A percentile compares a stretch with the other conserved stretches of the same genome.
These are phyloP conservation scores for Amesomyces nigricolor DNA, from an alignment of 2,329 filamentous ascomycete genomes.

Conservation along the genomic window DNA sequence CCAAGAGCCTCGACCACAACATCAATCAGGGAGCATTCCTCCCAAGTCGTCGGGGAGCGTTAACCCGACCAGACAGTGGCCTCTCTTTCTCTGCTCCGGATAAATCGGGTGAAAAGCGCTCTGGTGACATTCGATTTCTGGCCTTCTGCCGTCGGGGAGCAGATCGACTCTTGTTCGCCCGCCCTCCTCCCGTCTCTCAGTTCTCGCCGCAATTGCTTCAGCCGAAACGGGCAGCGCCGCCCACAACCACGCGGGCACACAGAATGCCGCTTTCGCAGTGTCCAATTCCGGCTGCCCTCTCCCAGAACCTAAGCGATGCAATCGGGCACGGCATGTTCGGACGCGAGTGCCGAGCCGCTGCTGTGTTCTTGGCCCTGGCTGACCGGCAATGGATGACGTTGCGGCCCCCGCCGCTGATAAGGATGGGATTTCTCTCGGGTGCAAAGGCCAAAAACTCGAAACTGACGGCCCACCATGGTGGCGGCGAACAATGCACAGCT, in stretches of 20 bases:
- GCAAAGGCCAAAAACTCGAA: conserved; percentile 12
- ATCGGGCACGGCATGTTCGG: neutral
- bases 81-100: neutral
- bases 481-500: conserved; percentile 6
- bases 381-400: conserved; percentile 10
- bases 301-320: no score
- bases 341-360: neutral
- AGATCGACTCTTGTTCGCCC: no score
- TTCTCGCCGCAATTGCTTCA: no score
- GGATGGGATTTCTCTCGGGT: neutral
- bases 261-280: no score
- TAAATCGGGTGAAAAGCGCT: neutral
- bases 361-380: neutral
- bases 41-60: neutral
- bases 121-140: no score
- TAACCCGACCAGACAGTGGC: neutral
- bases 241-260: no score
- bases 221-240: no score
- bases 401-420: conserved; percentile 1
- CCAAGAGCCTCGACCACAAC: neutral
- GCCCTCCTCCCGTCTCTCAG: no score
- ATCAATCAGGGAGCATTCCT: neutral
- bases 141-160: no score
- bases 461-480: conserved; percentile 15
- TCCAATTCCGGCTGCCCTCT: no score